Conservation (phyloP, 768 basidiomycete species). For the Kwoniella botswanensis region DNA sequence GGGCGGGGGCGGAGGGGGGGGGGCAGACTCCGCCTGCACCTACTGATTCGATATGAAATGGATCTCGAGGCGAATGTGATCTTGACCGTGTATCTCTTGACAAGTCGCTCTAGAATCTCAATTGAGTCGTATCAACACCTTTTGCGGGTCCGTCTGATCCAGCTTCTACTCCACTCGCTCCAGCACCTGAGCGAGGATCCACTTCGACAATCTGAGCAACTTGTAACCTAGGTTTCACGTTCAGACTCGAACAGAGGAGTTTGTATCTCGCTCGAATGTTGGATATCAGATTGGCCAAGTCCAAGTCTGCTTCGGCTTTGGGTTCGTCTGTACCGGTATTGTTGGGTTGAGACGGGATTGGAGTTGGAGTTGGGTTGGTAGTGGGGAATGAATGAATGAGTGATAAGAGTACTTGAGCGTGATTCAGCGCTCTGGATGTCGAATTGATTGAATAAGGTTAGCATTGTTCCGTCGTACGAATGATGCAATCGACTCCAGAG, state of each 20-base stretch:
- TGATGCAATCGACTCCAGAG: background rate
- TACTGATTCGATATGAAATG: too few species aligned
- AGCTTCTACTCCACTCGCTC: constrained; percentile 5
- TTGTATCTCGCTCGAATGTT: constrained; percentile 88
- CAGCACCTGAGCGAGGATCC: constrained; percentile 7
- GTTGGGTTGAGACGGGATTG: constrained; percentile 56
- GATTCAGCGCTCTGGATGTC: constrained; percentile 59
- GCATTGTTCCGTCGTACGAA: background rate
- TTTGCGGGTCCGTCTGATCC: constrained; percentile 54
- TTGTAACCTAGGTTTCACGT: constrained; percentile 64
- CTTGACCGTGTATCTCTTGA: too few species aligned
- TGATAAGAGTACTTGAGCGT: constrained; percentile 72
- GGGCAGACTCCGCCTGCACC: too few species aligned
- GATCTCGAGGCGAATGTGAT: too few species aligned
- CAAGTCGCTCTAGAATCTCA: constrained; percentile 39
- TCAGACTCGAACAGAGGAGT: constrained; percentile 79
- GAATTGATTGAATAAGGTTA: background rate
- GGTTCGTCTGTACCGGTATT: background rate
- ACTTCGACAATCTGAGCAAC: constrained; percentile 17
- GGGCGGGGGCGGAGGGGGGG: too few species aligned
- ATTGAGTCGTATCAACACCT: constrained; percentile 51
- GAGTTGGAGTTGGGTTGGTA: constrained; percentile 75
- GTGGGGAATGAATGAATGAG: constrained; percentile 77
- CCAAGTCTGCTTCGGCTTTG: constrained; percentile 53
- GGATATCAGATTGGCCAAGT: constrained; percentile 76